Conservation (phyloP, 2,329 filamentous ascomycete species). For the Dendryphion nanum region DNA sequence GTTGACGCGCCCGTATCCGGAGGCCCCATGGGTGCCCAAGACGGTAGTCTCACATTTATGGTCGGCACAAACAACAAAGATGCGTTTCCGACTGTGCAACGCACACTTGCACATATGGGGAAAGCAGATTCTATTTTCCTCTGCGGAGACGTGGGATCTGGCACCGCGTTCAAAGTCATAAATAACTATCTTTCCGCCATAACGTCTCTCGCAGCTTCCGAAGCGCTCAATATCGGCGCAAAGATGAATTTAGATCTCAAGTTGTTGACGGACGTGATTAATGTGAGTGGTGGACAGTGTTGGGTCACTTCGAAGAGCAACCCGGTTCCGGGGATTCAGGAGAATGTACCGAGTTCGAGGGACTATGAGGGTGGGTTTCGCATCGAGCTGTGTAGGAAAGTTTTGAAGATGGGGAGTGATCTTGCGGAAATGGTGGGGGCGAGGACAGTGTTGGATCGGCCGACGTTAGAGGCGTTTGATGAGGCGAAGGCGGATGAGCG, state of each 20-base stretch:
- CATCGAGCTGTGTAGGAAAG: conserved; percentile 34
- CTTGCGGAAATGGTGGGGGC: conserved; percentile 36
- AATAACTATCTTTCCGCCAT: conserved; percentile 96
- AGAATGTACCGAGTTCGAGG: conserved; percentile 38
- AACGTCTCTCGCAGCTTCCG: conserved; percentile 73
- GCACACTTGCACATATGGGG: conserved; percentile 76
- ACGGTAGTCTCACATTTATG: conserved; percentile 91
- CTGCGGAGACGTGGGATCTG: conserved; percentile 77
- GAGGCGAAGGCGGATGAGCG: conserved; percentile 27
- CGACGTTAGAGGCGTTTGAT: conserved; percentile 27
- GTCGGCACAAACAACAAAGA: conserved; percentile 61
- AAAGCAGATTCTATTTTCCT: conserved; percentile 69
- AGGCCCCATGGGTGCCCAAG: conserved; percentile 83
- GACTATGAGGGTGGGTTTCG: conserved; percentile 41
- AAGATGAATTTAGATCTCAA: conserved; percentile 59
- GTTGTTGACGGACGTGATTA: conserved; percentile 78
- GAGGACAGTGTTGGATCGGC: conserved; percentile 29
- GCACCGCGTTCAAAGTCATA: conserved; percentile 84
- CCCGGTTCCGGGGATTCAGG: conserved; percentile 62
- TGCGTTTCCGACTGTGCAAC: conserved; percentile 56
- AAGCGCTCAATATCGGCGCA: conserved; percentile 63
- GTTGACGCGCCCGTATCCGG: conserved; percentile 95
- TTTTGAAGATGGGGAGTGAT: conserved; percentile 34
- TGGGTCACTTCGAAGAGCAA: conserved; percentile 96
- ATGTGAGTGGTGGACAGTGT: conserved; percentile 83